Base-by-base conservation (phyloP, 2,329 filamentous ascomycete genomes). In the Ophiostoma ulmi region DNA sequence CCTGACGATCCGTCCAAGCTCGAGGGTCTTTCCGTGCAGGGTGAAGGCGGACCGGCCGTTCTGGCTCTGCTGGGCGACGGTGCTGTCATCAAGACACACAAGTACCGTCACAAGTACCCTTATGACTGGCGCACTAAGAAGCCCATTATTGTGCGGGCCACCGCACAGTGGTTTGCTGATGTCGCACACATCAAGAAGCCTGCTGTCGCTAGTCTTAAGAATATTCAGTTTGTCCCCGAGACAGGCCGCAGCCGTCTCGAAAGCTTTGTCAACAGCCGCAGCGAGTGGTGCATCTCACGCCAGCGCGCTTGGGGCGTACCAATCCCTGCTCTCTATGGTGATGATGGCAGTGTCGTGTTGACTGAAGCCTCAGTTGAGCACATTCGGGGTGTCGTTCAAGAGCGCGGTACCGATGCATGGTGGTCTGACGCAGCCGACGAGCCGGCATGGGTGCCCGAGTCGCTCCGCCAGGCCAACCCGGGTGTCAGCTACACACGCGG, bases 51-150 rank as follows among this genome's bases (percentile, higher is more conserved):
- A 10, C 55, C 72, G n/a, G 72, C 10, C 5, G 89, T 97, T 0
- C 79, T 98, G 44, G 83, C 89, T 1, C 83, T 95, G 68, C 82
- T 97, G 2, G 81, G 83, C 36, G 81, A 85, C 0, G 82, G 14
- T 26, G 22, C 88, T 72, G 85, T 98, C 3, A 81, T 97, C 58
- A 84, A 85, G 55, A 86, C 86, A 4, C 90, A 96, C 75, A 84
- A 84, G 71, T 90, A 94, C 77, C 85, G 85, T 69, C 95, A 99
- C 83, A 98, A 97, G 79, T 98, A 98, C 78, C 95, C 95, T 0
- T 97, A 98, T 75, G 95, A 99, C 80, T 99, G 95, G 95, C 87
- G 95, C 70, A 97, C 94, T 0, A 99, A 98, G 80, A 85, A 91
- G 75, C 95, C 95, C 0, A 90, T 99, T 68, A 93, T 99, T 72